These are phyloP conservation scores for Auriscalpium microsporum DNA, from an alignment of 768 basidiomycete genomes.

Conservation along the genomic window DNA sequence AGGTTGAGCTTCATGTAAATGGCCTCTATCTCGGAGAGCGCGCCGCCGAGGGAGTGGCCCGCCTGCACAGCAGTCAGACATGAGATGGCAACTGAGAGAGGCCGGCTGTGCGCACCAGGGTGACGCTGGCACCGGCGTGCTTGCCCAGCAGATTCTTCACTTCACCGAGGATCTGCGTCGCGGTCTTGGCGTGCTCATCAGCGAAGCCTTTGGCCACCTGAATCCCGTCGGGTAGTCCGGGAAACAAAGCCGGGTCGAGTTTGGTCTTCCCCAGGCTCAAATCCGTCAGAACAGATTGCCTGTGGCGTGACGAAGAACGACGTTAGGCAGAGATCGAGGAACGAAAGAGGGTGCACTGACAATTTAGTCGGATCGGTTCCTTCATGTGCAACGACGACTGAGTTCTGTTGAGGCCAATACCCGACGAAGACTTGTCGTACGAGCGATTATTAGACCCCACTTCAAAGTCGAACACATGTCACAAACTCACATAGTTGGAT, in stretches of 20 bases:
- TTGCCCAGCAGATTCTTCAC: constrained; percentile 7
- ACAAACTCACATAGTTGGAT: constrained; percentile 38
- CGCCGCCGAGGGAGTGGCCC: constrained; percentile 13
- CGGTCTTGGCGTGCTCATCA: constrained; percentile 10
- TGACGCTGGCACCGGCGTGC: constrained; percentile 6
- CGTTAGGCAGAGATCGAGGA: neutral
- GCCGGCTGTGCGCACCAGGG: constrained; percentile 1
- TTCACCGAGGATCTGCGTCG: constrained; percentile 7
- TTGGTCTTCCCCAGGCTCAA: neutral
- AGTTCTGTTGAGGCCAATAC: constrained; percentile 10
- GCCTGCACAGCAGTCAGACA: neutral
- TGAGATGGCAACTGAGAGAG: too few species aligned
- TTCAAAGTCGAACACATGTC: too few species aligned
- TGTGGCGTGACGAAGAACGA: neutral
- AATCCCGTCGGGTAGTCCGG: neutral
- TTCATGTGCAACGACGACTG: constrained; percentile 12
- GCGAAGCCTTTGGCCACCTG: constrained; percentile 5
- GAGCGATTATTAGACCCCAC: neutral
- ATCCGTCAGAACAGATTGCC: constrained; percentile 8
- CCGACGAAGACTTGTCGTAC: constrained; percentile 10
- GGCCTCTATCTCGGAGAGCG: constrained; percentile 11
- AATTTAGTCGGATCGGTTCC: constrained; percentile 7
- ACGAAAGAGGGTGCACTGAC: neutral
- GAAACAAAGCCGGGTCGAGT: constrained; percentile 8
- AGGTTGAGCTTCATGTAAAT: constrained; percentile 14